Base-by-base conservation (phyloP, 1,284 basidiomycete genomes). In the Apiotrichum domesticum region DNA sequence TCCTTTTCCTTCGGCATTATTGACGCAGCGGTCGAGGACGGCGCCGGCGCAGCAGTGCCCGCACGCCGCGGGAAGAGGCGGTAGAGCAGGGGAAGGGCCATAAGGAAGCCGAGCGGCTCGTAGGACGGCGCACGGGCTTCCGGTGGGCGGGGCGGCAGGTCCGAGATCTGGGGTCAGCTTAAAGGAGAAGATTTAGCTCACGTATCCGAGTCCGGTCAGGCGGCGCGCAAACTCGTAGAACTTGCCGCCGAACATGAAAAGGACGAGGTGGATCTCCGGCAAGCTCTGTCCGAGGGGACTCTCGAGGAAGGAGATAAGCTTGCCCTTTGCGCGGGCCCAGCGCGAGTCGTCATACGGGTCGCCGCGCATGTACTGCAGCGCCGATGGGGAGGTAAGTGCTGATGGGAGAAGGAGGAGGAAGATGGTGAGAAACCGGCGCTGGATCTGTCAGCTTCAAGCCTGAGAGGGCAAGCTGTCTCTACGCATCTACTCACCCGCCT, bases 121-220 rank as follows among this genome's bases (percentile, higher is more conserved):
- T 93, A 95, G 15, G 90, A 90, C 4, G 90, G 87, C 6, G 86
- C 83, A 54, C 84, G 82, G 9, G 80, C 78, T 68, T 88, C 84
- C 5, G 87, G 86, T 59, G 85, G 83, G 29, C 80, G 77, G 1
- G 86, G 85, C 1, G 65, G 82, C 79, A 55, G 84, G 80, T 40
- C 69, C 21, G 90, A 89, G 46, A 91, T 76, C 90, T 93, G 55
- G 7, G 6, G 13, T 45, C 39, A 54, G 37, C 34, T 4, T 54
- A 35, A n/a, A n/a, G 29, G 15, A 13, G 4, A 42, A 6, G 14
- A 35, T 4, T n/a, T 8, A 10, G 76, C 84, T 66, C 67, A 91
- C 90, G 79, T 90, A 85, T 67, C 80, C 80, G 37, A 89, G 78
- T 0, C 87, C 83, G 4, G 90, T 77, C 2, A 89, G n/a, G 54